These are phyloP conservation scores for Vitis hybrid DNA, from an alignment of 177 flowering plant species.

Conservation along the genomic window DNA sequence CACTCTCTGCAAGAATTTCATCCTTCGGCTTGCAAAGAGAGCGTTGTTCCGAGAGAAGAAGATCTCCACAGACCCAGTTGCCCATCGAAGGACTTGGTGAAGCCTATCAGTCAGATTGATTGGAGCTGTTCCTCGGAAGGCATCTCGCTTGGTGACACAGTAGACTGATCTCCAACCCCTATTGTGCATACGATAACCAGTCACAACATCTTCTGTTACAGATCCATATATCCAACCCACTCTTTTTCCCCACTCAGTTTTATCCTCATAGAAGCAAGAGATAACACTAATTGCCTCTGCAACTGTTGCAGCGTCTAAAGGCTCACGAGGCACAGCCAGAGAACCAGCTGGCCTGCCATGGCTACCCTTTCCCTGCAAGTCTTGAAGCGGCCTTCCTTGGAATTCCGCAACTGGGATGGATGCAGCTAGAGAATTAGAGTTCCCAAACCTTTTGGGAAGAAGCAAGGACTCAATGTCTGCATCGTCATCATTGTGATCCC, in stretches of 20 bases:
- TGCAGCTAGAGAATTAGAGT: slow-evolving; percentile 61
- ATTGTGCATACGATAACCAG: slow-evolving; percentile 93
- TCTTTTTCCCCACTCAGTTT: slow-evolving; percentile 87
- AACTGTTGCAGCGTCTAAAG: slow-evolving; percentile 79
- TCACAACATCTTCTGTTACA: slow-evolving; percentile 91
- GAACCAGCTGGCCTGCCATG: slow-evolving; percentile 83
- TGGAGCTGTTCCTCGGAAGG: slow-evolving; percentile 90
- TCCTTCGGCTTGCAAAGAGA: slow-evolving; percentile 56
- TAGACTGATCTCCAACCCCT: slow-evolving; percentile 91
- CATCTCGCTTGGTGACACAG: slow-evolving; percentile 84
- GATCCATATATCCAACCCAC: slow-evolving; percentile 97
- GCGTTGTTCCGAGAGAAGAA: slow-evolving; percentile 92
- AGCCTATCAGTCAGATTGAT: slow-evolving; percentile 84
- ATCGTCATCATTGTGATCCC: slow-evolving; percentile 43
- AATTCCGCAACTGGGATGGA: slow-evolving; percentile 87
- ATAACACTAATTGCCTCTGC: slow-evolving; percentile 86
- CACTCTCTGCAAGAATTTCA: slow-evolving; percentile 85
- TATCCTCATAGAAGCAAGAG: slow-evolving; percentile 87
- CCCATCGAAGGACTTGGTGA: slow-evolving; percentile 93
- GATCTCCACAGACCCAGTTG: slow-evolving; percentile 93
- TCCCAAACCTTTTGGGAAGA: slow-evolving; percentile 76
- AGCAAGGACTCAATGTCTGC: slow-evolving; percentile 55
- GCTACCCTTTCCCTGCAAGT: slow-evolving; percentile 50
- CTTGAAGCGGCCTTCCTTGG: slow-evolving; percentile 77
- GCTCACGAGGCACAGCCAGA: slow-evolving; percentile 78